Evolutionary conservation across 228 moss, liverwort and hornwort species (phyloP).

Genomic region (Sphagnum fallax): DNA sequence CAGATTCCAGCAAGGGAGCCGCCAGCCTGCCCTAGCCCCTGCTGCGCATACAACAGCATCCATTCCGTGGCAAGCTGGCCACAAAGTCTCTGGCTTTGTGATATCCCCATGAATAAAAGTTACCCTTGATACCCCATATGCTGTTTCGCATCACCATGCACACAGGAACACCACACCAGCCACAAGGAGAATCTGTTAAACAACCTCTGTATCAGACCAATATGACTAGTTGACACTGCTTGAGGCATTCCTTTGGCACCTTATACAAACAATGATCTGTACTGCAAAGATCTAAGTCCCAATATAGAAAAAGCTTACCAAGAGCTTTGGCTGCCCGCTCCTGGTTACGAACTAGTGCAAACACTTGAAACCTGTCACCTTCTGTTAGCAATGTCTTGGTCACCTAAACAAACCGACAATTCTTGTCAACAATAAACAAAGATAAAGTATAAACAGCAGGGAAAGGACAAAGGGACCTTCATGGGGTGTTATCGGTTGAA

Average conservation of each 20-base stretch:
- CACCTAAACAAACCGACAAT: slow-evolving; percentile 37
- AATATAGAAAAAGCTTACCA: slow-evolving; percentile 28
- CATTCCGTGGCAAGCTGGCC: slow-evolving; percentile 61
- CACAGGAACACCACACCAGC: no score
- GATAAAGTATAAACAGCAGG: neutral
- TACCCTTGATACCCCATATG: slow-evolving; percentile 54
- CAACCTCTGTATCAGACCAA: no score
- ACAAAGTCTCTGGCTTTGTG: slow-evolving; percentile 63
- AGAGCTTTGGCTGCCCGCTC: slow-evolving; percentile 66
- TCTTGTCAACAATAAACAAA: neutral
- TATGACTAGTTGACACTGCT: no score
- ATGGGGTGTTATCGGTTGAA: no score
- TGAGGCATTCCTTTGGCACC: no score
- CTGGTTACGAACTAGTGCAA: slow-evolving; percentile 67
- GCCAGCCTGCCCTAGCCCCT: slow-evolving; percentile 81
- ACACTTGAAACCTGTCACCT: slow-evolving; percentile 59
- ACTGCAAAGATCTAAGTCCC: no score
- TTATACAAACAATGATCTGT: no score
- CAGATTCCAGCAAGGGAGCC: slow-evolving; percentile 66
- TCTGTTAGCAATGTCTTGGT: slow-evolving; percentile 61
- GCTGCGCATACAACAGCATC: slow-evolving; percentile 68
- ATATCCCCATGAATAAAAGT: slow-evolving; percentile 69
- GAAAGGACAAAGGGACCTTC: neutral
- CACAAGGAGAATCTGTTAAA: no score
- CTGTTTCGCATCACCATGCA: slow-evolving; percentile 13